Conservation (phyloP, 345 rosid species). For the Eucalyptus guilfoylei region DNA sequence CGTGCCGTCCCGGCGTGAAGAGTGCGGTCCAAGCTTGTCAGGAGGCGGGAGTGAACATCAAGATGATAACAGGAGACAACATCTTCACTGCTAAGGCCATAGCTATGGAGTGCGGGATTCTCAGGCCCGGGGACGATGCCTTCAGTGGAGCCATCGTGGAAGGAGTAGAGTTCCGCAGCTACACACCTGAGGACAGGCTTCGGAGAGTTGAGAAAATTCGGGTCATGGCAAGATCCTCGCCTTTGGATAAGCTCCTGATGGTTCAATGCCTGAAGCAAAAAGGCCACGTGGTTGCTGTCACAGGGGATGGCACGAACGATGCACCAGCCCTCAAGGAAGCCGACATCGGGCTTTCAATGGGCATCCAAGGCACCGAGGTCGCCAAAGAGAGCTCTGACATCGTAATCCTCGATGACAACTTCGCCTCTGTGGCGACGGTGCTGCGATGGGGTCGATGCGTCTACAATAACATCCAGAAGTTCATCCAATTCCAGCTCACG, state of each 20-base stretch:
- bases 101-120: slow-evolving; percentile 61
- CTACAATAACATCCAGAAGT: slow-evolving; percentile 65
- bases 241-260: slow-evolving; percentile 67
- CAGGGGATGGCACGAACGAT: slow-evolving; percentile 68
- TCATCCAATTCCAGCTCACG: slow-evolving; percentile 73
- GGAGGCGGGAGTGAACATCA: slow-evolving; percentile 53
- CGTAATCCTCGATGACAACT: slow-evolving; percentile 63
- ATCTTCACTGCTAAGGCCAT: slow-evolving; percentile 71
- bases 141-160: slow-evolving; percentile 27
- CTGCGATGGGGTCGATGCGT: slow-evolving; percentile 75
- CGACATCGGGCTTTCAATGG: slow-evolving; percentile 67
- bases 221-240: slow-evolving; percentile 81
- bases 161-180: slow-evolving; percentile 49
- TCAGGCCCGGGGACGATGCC: slow-evolving; percentile 14
- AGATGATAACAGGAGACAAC: slow-evolving; percentile 79
- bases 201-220: slow-evolving; percentile 41
- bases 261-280: slow-evolving; percentile 58
- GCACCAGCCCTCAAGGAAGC: slow-evolving; percentile 78
- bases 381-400: slow-evolving; percentile 81
- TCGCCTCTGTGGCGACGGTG: slow-evolving; percentile 54
- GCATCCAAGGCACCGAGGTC: slow-evolving; percentile 69
- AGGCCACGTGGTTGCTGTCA: slow-evolving; percentile 69
- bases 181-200: slow-evolving; percentile 22
- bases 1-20: slow-evolving; percentile 48
- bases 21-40: slow-evolving; percentile 57